phyloP scores from a whole-genome alignment of 257 asterid genomes.

The Scutellaria barbata region DNA sequence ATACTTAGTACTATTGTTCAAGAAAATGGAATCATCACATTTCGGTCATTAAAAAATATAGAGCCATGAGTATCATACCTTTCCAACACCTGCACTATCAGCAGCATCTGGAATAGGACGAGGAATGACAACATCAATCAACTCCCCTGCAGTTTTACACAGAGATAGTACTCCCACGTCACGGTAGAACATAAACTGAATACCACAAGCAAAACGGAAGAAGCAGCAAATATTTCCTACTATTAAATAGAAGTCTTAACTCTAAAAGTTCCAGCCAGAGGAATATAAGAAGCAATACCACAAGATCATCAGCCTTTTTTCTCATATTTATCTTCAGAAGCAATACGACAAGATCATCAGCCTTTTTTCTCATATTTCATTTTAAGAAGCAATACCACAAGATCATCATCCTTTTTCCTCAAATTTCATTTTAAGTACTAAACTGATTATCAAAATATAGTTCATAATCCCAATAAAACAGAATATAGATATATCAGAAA shows the following conservation, averaged over 20 bases:
- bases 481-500: constrained; percentile 19
- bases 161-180: background rate
- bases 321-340: background rate
- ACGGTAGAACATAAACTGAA: constrained; percentile 7
- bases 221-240: constrained; percentile 13
- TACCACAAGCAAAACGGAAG: constrained; percentile 1
- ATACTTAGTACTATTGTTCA: background rate
- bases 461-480: background rate
- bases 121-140: constrained; percentile 65
- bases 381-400: background rate
- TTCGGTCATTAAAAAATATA: background rate
- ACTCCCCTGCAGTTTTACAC: constrained; percentile 55
- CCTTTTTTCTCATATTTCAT: too few species aligned
- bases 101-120: constrained; percentile 53
- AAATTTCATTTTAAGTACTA: background rate
- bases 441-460: background rate
- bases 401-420: background rate
- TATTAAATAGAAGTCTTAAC: background rate
- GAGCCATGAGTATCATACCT: constrained; percentile 44
- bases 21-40: constrained; percentile 7
- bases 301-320: background rate
- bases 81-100: constrained; percentile 52
- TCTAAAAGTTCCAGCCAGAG: background rate
- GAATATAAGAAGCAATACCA: background rate
- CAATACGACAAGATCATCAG: too few species aligned